These are phyloP conservation scores for Alternaria sp. DNA, from an alignment of 2,329 filamentous ascomycete species.

Conservation along the genomic window DNA sequence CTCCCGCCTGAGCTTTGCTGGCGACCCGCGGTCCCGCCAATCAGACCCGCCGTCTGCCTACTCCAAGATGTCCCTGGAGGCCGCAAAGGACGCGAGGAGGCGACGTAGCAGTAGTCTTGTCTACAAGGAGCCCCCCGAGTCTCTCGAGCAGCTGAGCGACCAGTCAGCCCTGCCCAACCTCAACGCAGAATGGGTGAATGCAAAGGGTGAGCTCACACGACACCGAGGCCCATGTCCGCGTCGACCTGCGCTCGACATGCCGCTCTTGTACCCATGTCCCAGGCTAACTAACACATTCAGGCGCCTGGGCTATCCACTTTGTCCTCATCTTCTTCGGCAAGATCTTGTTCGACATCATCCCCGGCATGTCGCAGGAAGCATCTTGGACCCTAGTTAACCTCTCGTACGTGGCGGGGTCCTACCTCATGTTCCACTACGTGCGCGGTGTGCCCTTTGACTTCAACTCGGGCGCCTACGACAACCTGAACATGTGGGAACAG, in stretches of 20 bases:
- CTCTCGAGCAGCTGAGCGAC: constrained; percentile 96
- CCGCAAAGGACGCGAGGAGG: constrained; percentile 72
- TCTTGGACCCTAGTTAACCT: constrained; percentile 99
- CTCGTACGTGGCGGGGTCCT: constrained; percentile 98
- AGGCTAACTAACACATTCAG: constrained; percentile 59
- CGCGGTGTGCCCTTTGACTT: constrained; percentile 98
- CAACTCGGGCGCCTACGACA: constrained; percentile 97
- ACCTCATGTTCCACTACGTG: constrained; percentile 99
- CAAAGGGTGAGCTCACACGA: constrained; percentile 75
- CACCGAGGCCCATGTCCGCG: background rate
- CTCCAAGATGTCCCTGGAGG: constrained; percentile 47
- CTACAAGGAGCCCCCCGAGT: constrained; percentile 96
- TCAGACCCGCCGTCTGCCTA: constrained; percentile 36
- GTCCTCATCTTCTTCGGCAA: constrained; percentile 91
- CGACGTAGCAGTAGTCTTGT: constrained; percentile 98
- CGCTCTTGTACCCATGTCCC: background rate
- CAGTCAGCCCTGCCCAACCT: constrained; percentile 93
- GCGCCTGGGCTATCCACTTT: constrained; percentile 97
- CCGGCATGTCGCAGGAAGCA: constrained; percentile 94
- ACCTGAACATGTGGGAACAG: constrained; percentile 99
- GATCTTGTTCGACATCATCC: constrained; percentile 96
- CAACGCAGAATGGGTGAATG: constrained; percentile 99
- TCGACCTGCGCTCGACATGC: background rate
- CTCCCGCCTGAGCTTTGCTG: constrained; percentile 80
- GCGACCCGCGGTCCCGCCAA: constrained; percentile 68